Percentiles rank a stretch among this genome's conserved stretches.
Evolutionary conservation across 148 eudicot species (phyloP).

Genomic region (Rhododendron mucronatum): DNA sequence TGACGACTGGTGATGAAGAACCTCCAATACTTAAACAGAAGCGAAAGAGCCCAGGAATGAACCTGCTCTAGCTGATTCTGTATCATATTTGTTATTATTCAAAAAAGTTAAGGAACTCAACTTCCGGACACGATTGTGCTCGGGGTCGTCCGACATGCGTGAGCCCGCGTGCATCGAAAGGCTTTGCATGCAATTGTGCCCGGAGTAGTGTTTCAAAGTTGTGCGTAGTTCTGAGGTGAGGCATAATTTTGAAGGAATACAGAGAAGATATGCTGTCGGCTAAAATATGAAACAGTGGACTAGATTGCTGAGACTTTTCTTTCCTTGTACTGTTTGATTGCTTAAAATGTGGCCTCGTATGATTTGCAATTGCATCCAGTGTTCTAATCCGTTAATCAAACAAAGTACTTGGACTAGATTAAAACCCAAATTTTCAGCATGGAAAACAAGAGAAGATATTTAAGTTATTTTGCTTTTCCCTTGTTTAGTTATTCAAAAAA

Average conservation of each 20-base stretch:
- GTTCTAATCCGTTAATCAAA: background rate
- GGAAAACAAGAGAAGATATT: background rate
- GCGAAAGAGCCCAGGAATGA: too few species aligned
- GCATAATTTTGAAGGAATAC: background rate
- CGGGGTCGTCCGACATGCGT: too few species aligned
- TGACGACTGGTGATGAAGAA: background rate
- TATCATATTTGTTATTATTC: too few species aligned
- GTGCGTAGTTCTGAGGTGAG: background rate
- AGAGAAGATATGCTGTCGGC: background rate
- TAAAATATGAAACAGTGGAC: background rate
- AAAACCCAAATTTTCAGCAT: background rate
- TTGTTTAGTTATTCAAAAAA: too few species aligned
- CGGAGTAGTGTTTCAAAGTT: too few species aligned
- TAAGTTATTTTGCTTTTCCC: too few species aligned
- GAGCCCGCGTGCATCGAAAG: too few species aligned
- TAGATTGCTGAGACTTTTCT: background rate
- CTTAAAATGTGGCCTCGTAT: background rate
- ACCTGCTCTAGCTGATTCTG: too few species aligned
- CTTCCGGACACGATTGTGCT: too few species aligned
- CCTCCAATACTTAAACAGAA: background rate
- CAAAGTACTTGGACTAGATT: background rate
- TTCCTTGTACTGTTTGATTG: background rate
- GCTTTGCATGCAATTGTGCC: too few species aligned
- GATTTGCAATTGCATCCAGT: background rate
- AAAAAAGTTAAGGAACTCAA: too few species aligned